Base-by-base conservation (phyloP, 306 rosid genomes). In the Canavalia gladiata region DNA sequence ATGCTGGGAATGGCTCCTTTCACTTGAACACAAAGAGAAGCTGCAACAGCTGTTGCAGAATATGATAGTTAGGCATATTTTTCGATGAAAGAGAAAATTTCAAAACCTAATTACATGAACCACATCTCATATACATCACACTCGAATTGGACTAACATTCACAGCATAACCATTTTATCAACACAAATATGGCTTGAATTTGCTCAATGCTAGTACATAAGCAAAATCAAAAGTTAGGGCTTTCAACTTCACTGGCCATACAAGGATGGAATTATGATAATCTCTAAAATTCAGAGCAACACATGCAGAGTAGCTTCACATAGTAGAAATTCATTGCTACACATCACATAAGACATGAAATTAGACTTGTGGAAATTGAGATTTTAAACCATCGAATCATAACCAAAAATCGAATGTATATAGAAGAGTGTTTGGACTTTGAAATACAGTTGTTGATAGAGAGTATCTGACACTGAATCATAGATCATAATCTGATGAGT, bases 1-100 rank as follows among this genome's bases (percentile, higher is more conserved):
- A 95, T 93, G 88, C 98, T 91, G 34, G 99, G 98, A 86, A 90
- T 91, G 79, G 99, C 98, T 62, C 98, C 99, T 84, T 95, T 95
- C 74, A 93, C 98, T 90, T 91, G 97, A 81, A 95, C 92, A 86
- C 99, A 91, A 8, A 93, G 94, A 80, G 97, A 95, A 49, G 98
- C 97, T 2, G 99, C 99, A 3, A 97, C 98, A 78, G 99, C 98
- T 95, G 89, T 81, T 63, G 12, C 3, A 13, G 59, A 56, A 59
- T 59, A 45, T 43, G 73, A 66, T 56, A 73, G 68, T 71, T 63
- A 82, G 41, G 35, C 39, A 39, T 50, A 33, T 2, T 7, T 45
- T 50, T 68, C 45, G 18, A 18, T 18, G 25, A 52, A n/a, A 45
- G 56, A 42, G 49, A 47, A 85, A 49, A 59, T 59, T 52, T 67